A percentile compares a stretch with the other conserved stretches of the same genome.
Evolutionary conservation across 345 rosid species (phyloP).

Genomic region (Dipteronia sinensis): DNA sequence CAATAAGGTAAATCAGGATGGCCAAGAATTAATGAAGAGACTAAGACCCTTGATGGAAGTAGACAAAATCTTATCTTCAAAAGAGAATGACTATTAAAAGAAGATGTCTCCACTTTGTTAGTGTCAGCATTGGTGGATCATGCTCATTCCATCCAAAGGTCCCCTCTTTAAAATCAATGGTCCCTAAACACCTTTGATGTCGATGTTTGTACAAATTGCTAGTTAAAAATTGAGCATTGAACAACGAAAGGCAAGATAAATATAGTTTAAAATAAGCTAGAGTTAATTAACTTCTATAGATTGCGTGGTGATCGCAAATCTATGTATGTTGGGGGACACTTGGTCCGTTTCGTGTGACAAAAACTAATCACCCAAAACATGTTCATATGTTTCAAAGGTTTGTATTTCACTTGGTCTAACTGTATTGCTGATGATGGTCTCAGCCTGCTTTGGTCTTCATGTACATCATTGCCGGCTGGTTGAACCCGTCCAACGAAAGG

Average conservation of each 20-base stretch:
- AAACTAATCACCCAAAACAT: slow-evolving; percentile 5
- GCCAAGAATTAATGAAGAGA: neutral
- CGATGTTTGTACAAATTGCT: neutral
- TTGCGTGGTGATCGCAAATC: neutral
- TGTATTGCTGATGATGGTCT: slow-evolving; percentile 9
- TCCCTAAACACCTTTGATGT: neutral
- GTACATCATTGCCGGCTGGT: slow-evolving; percentile 22
- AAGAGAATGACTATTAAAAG: neutral
- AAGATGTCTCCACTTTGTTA: neutral
- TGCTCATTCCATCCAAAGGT: neutral
- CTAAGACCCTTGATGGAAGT: neutral
- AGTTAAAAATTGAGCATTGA: neutral
- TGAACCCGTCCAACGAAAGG: no score
- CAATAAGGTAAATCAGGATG: neutral
- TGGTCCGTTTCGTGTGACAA: slow-evolving; percentile 6
- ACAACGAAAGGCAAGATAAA: neutral
- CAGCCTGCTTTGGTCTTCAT: slow-evolving; percentile 14
- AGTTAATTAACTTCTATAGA: slow-evolving; percentile 3
- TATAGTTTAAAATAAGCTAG: neutral
- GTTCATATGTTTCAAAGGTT: slow-evolving; percentile 14
- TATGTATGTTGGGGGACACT: slow-evolving; percentile 8
- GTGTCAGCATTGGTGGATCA: neutral
- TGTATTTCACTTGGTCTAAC: neutral
- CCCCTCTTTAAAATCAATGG: neutral
- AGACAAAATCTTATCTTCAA: neutral